These are phyloP conservation scores for Marasmius fiardii DNA, from an alignment of 1,284 basidiomycete species.

Conservation along the genomic window DNA sequence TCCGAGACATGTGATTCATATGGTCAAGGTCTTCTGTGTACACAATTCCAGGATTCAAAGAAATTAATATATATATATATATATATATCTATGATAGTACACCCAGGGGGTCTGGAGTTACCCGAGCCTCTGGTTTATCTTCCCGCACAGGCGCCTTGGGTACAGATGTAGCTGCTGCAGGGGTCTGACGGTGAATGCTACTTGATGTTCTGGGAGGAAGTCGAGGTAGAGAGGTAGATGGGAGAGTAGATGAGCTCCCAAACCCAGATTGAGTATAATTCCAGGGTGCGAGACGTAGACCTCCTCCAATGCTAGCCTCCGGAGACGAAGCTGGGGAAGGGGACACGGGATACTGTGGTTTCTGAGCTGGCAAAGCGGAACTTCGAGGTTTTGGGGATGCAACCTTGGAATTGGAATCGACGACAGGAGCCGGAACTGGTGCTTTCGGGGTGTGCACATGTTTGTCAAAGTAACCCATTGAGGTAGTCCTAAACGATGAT, in stretches of 20 bases:
- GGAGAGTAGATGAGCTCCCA: constrained; percentile 27
- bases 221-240: constrained; percentile 34
- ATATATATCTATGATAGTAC: constrained; percentile 34
- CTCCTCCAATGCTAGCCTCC: constrained; percentile 13
- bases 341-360: constrained; percentile 1
- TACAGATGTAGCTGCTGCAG: constrained; percentile 14
- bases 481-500: not conserved
- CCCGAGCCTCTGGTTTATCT: constrained; percentile 24
- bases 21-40: not conserved
- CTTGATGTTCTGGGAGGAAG: constrained; percentile 45
- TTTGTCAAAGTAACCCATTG: constrained; percentile 7
- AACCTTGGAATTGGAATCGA: constrained; percentile 14
- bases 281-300: constrained; percentile 38
- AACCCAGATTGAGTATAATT: constrained; percentile 54
- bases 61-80: constrained; percentile 9
- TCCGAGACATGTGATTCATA: constrained; percentile 3
- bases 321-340: constrained; percentile 9
- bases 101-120: constrained; percentile 58
- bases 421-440: constrained; percentile 17
- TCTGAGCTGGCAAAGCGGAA: not conserved
- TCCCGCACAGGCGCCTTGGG: constrained; percentile 17
- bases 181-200: constrained; percentile 22
- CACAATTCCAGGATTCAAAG: not conserved
- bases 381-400: not conserved
- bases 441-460: constrained; percentile 15